Evolutionary conservation across 192 early-diverging fungal genomes (phyloP).

Genomic region (Rhizophagus clarus): DNA sequence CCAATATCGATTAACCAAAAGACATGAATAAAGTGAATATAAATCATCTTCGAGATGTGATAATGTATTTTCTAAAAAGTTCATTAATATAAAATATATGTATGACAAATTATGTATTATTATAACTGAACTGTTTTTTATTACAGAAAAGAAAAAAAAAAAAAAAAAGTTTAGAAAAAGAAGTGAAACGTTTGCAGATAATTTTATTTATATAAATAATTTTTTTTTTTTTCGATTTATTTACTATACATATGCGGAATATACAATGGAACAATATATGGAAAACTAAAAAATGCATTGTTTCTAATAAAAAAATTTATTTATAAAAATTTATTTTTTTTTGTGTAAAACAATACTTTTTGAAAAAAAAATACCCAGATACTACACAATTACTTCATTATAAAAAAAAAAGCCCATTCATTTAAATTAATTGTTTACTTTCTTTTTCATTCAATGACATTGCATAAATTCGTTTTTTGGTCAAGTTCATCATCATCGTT

Average conservation of each 20-base stretch:
- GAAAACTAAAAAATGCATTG: neutral
- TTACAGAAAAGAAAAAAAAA: neutral
- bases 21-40: neutral
- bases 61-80: neutral
- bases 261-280: neutral
- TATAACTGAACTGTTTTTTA: too few relatives aligned
- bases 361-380: neutral
- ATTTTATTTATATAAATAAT: neutral
- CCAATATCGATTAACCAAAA: constrained; percentile 4
- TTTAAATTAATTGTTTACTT: neutral
- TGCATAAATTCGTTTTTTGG: neutral
- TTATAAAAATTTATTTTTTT: neutral
- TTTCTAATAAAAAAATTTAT: neutral
- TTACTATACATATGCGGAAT: neutral
- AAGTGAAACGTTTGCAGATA: neutral
- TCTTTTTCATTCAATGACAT: neutral
- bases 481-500: neutral
- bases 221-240: neutral
- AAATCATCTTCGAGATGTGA: neutral
- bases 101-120: too few relatives aligned
- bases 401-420: neutral
- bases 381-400: neutral
- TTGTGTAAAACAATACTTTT: too few relatives aligned
- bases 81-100: neutral
- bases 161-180: neutral